Evolutionary conservation across 2,329 filamentous ascomycete species (phyloP), one percentile per base, ranked within the genome.

Genomic region (Aspergillus candidus): DNA sequence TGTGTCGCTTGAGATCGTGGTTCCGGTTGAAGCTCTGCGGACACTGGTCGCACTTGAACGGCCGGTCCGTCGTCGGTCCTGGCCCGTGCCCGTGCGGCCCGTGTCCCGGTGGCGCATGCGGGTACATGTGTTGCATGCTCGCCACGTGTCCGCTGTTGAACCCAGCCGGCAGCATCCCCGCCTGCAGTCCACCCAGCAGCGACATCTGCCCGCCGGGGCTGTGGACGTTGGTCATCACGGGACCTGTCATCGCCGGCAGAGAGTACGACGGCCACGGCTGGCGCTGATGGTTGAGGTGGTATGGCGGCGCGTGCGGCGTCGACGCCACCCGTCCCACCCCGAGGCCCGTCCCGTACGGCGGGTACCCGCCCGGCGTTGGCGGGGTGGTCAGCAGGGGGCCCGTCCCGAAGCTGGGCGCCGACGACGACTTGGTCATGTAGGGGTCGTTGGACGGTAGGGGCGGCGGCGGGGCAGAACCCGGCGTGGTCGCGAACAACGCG

Each of bases 1-100:
- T 95, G 66, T 98, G 93, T 40, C 93, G 79, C 70, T 98, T 98
- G 56, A 97, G 68, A 61, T 97, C 93, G 61, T 97, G 93, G 53
- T 97, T 97, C 4, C 93, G 78, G 66, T 94, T 97, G 72, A 98
- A 98, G 32, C 87, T 90, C 63, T 94, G 88, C 0, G 86, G 81
- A 60, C 93, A 98, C 61, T 86, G 79, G 56, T 97, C 89, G 63
- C 93, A 98, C 67, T 90, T 90, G 74, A 94, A 97, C 0, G 93
- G 93, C 4, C 91, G 81, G 55, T 97, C 91, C 44, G 85, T 83
- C 22, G 77, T 73, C 8, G 75, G 71, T 10, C 22, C 22, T 10
- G 22, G 3, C 68, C 68, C 14, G 72, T 68, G 49, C 75, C 76
- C 37, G 77, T 74, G 45, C 78, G 78, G 8, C 72, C 70, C 11